Conservation (phyloP, 1,139 yeast species). For the Saccharomyces hybrid region DNA sequence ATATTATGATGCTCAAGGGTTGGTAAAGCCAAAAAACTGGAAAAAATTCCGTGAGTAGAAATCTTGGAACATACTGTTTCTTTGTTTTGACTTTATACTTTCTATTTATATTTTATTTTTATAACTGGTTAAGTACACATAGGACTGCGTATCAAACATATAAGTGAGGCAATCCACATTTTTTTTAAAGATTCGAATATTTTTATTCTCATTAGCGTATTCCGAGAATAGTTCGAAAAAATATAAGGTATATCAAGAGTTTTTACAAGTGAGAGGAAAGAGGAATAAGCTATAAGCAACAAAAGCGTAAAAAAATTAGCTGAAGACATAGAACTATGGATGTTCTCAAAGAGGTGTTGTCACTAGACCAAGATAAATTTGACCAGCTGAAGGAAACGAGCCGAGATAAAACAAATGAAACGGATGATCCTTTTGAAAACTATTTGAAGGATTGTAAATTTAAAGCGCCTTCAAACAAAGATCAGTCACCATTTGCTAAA, state of each 20-base stretch:
- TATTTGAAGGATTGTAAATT: conserved; percentile 1
- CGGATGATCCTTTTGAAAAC: not conserved
- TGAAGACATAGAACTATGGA: not conserved
- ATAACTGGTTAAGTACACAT: not conserved
- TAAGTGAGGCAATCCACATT: not conserved
- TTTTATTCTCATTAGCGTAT: not conserved
- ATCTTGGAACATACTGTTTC: not conserved
- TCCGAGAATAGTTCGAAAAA: not conserved
- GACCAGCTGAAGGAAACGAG: not conserved
- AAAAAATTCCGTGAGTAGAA: conserved; percentile 21
- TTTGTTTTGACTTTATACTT: not conserved
- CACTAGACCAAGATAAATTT: not conserved
- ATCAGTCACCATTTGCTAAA: conserved; percentile 7
- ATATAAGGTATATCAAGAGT: not conserved
- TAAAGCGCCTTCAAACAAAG: not conserved
- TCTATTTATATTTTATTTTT: not conserved
- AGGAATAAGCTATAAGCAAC: not conserved
- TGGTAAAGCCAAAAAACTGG: conserved; percentile 51
- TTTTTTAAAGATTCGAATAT: not conserved
- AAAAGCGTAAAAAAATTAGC: not conserved
- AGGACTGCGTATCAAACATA: not conserved
- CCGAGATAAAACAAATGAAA: not conserved
- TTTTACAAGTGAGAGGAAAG: not conserved
- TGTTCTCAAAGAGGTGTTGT: not conserved
- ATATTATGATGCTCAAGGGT: conserved; percentile 43